Percentiles rank a stretch among this genome's conserved stretches.
Evolutionary conservation across 306 rosid genomes (phyloP).

Genomic region (Ziziphus jujuba): DNA sequence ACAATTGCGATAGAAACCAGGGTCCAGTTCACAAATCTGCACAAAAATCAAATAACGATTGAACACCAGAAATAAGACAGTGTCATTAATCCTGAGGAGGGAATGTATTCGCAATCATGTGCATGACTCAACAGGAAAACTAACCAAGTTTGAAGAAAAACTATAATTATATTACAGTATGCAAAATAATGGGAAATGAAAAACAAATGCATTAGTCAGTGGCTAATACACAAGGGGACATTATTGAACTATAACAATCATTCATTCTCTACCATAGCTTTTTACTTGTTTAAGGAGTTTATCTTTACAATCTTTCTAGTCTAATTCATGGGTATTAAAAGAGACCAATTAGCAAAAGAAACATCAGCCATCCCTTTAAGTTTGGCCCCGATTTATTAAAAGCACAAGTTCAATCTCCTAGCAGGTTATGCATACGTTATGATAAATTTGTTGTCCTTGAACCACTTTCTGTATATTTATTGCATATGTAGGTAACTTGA

Average conservation of each 20-base stretch:
- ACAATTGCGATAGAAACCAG: conserved; percentile 76
- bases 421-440: background rate
- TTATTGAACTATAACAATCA: background rate
- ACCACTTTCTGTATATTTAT: too few species aligned
- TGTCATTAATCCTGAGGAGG: background rate
- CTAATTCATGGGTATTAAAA: background rate
- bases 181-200: background rate
- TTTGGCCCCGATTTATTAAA: background rate
- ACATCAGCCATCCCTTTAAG: background rate
- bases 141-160: background rate
- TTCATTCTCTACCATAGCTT: background rate
- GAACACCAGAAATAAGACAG: background rate
- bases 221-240: too few species aligned
- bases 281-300: background rate
- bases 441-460: too few species aligned
- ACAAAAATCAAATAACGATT: background rate
- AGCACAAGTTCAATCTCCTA: background rate
- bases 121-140: background rate
- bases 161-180: background rate
- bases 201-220: background rate
- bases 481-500: too few species aligned
- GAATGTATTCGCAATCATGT: background rate
- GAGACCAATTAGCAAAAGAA: background rate
- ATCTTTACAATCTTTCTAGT: background rate
- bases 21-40: conserved; percentile 82